Conservation (phyloP, 352 stramenopile genomes). For the Pythium aristosporum region DNA sequence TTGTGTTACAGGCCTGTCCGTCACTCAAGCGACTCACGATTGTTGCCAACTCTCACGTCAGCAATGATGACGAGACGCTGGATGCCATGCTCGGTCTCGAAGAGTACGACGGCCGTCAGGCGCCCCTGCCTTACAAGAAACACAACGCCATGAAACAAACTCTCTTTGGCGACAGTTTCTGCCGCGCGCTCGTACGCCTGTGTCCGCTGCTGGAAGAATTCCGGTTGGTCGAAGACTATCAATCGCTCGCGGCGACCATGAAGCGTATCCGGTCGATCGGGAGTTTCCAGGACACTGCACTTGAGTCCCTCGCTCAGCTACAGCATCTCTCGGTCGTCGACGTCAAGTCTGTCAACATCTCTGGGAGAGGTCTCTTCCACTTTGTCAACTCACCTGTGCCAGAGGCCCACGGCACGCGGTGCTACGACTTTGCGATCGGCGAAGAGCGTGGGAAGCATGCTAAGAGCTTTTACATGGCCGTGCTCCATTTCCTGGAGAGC, state of each 20-base stretch:
- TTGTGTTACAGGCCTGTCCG: slow-evolving; percentile 12
- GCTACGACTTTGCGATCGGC: slow-evolving; percentile 3
- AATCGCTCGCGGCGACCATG: neutral
- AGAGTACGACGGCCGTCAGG: neutral
- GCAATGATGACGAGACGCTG: slow-evolving; percentile 2
- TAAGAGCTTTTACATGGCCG: slow-evolving; percentile 4
- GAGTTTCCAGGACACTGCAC: slow-evolving; percentile 5
- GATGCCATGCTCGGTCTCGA: slow-evolving; percentile 6
- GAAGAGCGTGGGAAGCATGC: neutral
- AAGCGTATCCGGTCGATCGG: neutral
- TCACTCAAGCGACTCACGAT: slow-evolving; percentile 5
- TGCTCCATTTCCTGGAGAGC: neutral
- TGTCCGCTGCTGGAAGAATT: slow-evolving; percentile 15
- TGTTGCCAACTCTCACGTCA: neutral
- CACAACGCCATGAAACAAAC: slow-evolving; percentile 14
- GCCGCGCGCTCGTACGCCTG: slow-evolving; percentile 2
- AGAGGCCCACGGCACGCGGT: slow-evolving; percentile 1
- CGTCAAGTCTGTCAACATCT: slow-evolving; percentile 12
- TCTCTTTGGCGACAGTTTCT: slow-evolving; percentile 12
- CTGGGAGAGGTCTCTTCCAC: slow-evolving; percentile 7
- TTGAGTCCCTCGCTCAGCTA: neutral
- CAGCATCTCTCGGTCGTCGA: neutral
- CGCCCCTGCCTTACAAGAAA: slow-evolving; percentile 1
- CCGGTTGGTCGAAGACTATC: neutral
- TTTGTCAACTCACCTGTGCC: neutral